Base-by-base conservation (phyloP, 306 rosid species). In the Hylodesmum podocarpum region DNA sequence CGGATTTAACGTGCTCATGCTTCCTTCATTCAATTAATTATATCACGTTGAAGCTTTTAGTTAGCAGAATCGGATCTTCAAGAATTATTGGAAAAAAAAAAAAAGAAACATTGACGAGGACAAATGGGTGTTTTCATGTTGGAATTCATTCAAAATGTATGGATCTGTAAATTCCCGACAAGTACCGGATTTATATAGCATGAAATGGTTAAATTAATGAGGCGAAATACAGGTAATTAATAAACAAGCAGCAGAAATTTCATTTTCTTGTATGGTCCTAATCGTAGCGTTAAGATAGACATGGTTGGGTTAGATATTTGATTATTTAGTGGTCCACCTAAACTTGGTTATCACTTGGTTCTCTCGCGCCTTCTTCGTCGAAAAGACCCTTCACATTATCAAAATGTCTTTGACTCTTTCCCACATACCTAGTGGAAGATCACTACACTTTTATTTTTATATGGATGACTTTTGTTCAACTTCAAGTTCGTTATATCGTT, bases 291-390 rank as follows among this genome's bases (percentile, higher is more conserved):
- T 31, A 31, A 3, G 24, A 61, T 2, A 66, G 21, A 13, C 19
- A 5, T 59, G 29, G 2, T 15, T 14, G 74, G 12, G n/a, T 70
- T 70, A 70, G 75, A 70, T 70, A 49, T 50, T 70, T 70, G 63
- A 31, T 70, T 49, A 8, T 9, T 12, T 13, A 14, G 51, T 67
- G 73, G 73, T 25, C 73, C 73, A 43, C 27, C 15, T 15, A 4
- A 67, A 67, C 41, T 43, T 18, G 75, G 25, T 18, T 21, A 46
- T 41, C 73, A 24, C 58, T 18, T 69, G 43, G 31, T 19, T 39
- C 31, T 19, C 46, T 49, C 25, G 22, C 55, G 6, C 62, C 31
- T 69, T 9, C 59, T 2, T 39, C 3, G 22, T 1, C 44, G 61
- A 69, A 69, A 33, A 46, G 31, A 69, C 8, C 41, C 44, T 9